Percentiles rank a stretch among this genome's conserved stretches.
These are phyloP conservation scores for Nepenthes gracilis DNA, from an alignment of 148 eudicot genomes.

Conservation along the genomic window DNA sequence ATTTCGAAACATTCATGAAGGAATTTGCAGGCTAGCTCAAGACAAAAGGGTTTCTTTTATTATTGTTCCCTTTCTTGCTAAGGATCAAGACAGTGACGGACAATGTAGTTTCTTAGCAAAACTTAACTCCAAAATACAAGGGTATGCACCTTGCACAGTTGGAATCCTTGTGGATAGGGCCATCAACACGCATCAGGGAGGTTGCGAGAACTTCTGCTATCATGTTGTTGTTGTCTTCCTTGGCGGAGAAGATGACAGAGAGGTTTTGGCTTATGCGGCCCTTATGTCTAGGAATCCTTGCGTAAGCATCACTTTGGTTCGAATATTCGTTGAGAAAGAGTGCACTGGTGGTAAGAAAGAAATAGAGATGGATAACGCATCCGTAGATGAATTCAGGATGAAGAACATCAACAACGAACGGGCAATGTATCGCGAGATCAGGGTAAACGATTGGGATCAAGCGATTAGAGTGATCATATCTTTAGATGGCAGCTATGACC, in stretches of 20 bases:
- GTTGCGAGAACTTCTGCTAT: no score
- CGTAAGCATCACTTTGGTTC: background rate
- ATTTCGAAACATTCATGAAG: slow-evolving; percentile 4
- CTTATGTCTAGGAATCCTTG: slow-evolving; percentile 2
- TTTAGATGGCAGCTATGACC: slow-evolving; percentile 10
- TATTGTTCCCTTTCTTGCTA: slow-evolving; percentile 5
- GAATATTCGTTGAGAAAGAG: background rate
- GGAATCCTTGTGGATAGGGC: slow-evolving; percentile 6
- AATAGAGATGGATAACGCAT: background rate
- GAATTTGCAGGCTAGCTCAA: slow-evolving; percentile 5
- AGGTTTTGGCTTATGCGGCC: slow-evolving; percentile 4
- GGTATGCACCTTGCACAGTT: slow-evolving; percentile 2
- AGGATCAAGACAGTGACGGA: background rate
- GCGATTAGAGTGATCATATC: slow-evolving; percentile 9
- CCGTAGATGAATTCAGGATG: slow-evolving; percentile 10
- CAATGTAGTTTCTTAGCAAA: background rate
- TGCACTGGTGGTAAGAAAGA: background rate
- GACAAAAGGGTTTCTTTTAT: slow-evolving; percentile 6
- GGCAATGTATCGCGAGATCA: slow-evolving; percentile 3
- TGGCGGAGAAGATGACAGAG: slow-evolving; percentile 7
- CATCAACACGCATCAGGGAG: background rate
- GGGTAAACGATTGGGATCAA: slow-evolving; percentile 9
- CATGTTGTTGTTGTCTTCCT: slow-evolving; percentile 1
- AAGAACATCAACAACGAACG: background rate
- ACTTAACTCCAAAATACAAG: background rate